Conservation (phyloP, 768 basidiomycete species). For the Clavaria fumosa region DNA sequence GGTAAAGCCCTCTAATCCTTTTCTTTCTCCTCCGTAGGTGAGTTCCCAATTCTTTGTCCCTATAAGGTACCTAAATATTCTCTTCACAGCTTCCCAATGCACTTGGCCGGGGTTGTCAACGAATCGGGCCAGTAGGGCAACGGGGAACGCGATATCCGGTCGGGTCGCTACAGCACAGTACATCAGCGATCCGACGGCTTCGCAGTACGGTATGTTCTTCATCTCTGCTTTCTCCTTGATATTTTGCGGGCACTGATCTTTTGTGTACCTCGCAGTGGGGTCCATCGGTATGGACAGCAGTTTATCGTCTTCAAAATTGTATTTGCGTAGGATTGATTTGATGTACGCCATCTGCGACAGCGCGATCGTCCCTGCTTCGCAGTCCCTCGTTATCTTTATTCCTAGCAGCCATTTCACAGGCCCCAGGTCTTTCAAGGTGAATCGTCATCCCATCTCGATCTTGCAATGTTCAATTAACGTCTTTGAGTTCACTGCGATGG, state of each 20-base stretch:
- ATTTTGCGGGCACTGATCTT: slow-evolving; percentile 11
- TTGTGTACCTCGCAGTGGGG: slow-evolving; percentile 10
- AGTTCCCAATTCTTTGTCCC: slow-evolving; percentile 11
- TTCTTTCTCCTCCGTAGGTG: slow-evolving; percentile 9
- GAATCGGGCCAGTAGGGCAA: slow-evolving; percentile 20
- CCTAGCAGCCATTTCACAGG: slow-evolving; percentile 10
- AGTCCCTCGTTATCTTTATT: slow-evolving; percentile 10
- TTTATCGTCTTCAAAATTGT: slow-evolving; percentile 14
- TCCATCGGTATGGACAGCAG: slow-evolving; percentile 18
- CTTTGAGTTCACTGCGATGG: slow-evolving; percentile 11
- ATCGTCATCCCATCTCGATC: slow-evolving; percentile 9
- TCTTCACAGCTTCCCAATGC: slow-evolving; percentile 27
- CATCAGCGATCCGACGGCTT: slow-evolving; percentile 20
- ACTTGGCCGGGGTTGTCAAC: slow-evolving; percentile 15
- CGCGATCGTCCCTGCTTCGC: slow-evolving; percentile 9
- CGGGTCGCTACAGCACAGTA: slow-evolving; percentile 18
- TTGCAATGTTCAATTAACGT: slow-evolving; percentile 14
- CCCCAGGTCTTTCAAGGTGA: slow-evolving; percentile 14
- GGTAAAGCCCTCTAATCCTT: slow-evolving; percentile 8
- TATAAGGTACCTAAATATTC: slow-evolving; percentile 24
- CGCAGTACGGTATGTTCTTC: slow-evolving; percentile 15
- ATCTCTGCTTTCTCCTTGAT: slow-evolving; percentile 12
- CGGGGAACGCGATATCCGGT: slow-evolving; percentile 21
- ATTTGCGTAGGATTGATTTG: slow-evolving; percentile 15
- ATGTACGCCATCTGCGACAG: slow-evolving; percentile 21